phyloP scores from a whole-genome alignment of 1,284 basidiomycete genomes.

The Volvariella volvacea region DNA sequence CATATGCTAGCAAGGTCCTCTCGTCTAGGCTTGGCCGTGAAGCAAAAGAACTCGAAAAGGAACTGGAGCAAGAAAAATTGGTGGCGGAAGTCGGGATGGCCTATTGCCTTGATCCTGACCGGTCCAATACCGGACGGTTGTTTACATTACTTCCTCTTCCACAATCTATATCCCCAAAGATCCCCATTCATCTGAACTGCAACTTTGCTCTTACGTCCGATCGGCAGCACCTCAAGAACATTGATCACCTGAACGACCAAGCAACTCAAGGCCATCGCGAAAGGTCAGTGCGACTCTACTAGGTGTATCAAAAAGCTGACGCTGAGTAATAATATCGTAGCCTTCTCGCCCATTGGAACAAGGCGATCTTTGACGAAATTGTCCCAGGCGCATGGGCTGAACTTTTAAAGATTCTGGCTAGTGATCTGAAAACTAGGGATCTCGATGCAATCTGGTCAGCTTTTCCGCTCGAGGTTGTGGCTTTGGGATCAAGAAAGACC shows the following conservation, averaged over 20 bases:
- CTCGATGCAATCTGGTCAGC: too few species aligned
- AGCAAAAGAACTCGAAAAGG: slow-evolving; percentile 7
- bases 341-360: slow-evolving; percentile 34
- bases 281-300: neutral
- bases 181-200: slow-evolving; percentile 39
- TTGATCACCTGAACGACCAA: slow-evolving; percentile 11
- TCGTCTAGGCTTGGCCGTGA: too few species aligned
- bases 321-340: slow-evolving; percentile 15
- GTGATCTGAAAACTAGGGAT: slow-evolving; percentile 1
- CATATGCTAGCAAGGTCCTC: too few species aligned
- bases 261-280: neutral
- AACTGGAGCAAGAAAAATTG: slow-evolving; percentile 33
- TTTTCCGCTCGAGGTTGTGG: too few species aligned
- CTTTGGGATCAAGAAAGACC: too few species aligned
- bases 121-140: slow-evolving; percentile 24
- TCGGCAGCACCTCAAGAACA: slow-evolving; percentile 38
- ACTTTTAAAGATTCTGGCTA: slow-evolving; percentile 20
- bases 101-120: slow-evolving; percentile 15
- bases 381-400: slow-evolving; percentile 27
- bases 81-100: slow-evolving; percentile 31
- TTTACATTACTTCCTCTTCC: slow-evolving; percentile 45
- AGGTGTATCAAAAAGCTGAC: neutral
- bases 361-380: slow-evolving; percentile 27
- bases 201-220: slow-evolving; percentile 40
- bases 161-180: slow-evolving; percentile 27